phyloP scores from a whole-genome alignment of 2,329 filamentous ascomycete species.

The Pyrenochaeta sp. region DNA sequence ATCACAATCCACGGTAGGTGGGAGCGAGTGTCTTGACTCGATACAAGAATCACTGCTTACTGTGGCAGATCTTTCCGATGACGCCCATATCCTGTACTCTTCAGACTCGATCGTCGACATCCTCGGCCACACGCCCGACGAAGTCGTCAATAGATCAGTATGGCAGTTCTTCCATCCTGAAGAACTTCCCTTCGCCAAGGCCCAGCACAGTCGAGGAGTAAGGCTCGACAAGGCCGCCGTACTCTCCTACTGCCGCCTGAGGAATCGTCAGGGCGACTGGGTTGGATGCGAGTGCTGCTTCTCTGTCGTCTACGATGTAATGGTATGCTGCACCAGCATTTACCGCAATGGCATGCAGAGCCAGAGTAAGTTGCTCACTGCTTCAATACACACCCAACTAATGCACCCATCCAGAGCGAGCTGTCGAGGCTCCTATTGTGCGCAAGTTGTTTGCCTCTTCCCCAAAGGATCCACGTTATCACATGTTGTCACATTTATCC shows the following conservation, averaged over 20 bases:
- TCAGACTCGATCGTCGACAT: conserved; percentile 87
- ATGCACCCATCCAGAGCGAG: conserved; percentile 68
- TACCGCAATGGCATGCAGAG: conserved; percentile 75
- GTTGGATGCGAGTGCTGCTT: conserved; percentile 88
- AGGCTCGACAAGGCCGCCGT: conserved; percentile 85
- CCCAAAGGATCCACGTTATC: conserved; percentile 82
- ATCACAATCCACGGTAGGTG: conserved; percentile 86
- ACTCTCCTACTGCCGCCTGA: conserved; percentile 79
- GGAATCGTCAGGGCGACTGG: conserved; percentile 74
- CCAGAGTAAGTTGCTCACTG: conserved; percentile 68
- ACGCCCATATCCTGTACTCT: conserved; percentile 82
- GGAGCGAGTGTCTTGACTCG: conserved; percentile 7
- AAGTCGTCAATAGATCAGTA: conserved; percentile 77
- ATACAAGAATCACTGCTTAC: conserved; percentile 13
- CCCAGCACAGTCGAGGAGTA: conserved; percentile 76
- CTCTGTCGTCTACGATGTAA: conserved; percentile 85
- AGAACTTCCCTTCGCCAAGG: conserved; percentile 77
- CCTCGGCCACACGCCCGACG: conserved; percentile 78
- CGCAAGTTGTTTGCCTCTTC: conserved; percentile 83
- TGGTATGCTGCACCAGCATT: conserved; percentile 84
- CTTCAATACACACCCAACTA: conserved; percentile 8
- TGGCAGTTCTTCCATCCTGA: conserved; percentile 90
- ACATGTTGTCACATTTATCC: conserved; percentile 87
- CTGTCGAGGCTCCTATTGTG: conserved; percentile 78
- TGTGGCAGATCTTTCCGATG: conserved; percentile 71